Conservation (phyloP, 179 eudicot genomes). For the Heliamphora pulchella region DNA sequence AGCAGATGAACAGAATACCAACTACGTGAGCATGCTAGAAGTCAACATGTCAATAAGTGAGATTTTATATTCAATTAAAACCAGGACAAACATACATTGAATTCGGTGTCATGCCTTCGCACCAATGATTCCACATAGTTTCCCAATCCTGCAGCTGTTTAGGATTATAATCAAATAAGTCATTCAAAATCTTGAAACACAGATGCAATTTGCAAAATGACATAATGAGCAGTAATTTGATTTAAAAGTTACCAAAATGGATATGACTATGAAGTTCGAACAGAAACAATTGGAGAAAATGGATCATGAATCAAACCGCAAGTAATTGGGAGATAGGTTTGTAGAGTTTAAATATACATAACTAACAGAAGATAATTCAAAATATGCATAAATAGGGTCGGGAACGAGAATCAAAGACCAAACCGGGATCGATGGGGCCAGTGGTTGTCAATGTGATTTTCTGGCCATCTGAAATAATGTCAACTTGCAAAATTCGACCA, state of each 20-base stretch:
- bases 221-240: not conserved
- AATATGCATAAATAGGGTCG: not conserved
- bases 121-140: conserved; percentile 86
- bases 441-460: conserved; percentile 50
- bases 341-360: not conserved
- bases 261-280: not conserved
- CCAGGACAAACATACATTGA: conserved; percentile 49
- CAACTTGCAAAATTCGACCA: conserved; percentile 71
- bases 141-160: conserved; percentile 88
- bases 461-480: conserved; percentile 45
- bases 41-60: not conserved
- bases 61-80: not conserved
- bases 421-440: conserved; percentile 87
- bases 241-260: not conserved
- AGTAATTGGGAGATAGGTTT: not conserved
- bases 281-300: not conserved
- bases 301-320: not conserved
- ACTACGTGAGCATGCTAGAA: not conserved
- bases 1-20: not conserved
- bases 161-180: conserved; percentile 14
- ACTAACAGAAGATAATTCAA: not conserved
- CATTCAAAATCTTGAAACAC: not conserved
- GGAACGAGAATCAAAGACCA: conserved; percentile 17
- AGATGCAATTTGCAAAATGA: not conserved
- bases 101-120: conserved; percentile 66